Base-by-base conservation (phyloP, 495 filamentous ascomycete genomes). In the Neurospora sublineolata region DNA sequence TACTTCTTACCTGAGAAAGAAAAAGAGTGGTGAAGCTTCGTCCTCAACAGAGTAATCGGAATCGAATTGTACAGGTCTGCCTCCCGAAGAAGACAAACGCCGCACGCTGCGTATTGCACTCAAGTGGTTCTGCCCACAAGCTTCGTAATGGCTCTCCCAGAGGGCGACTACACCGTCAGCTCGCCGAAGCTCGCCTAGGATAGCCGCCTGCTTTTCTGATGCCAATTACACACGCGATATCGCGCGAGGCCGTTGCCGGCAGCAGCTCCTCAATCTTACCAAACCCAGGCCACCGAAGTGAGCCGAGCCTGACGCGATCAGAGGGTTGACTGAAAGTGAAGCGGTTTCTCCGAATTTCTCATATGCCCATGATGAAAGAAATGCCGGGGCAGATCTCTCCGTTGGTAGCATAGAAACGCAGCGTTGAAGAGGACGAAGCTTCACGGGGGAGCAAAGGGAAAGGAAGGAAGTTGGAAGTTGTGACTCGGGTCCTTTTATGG, bases 41-140 rank as follows among this genome's bases (percentile, higher is more conserved):
- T 74, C 74, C 74, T 68, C 72, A 72, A 75, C 74, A 75, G 72
- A 74, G 41, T 75, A 69, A 75, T 75, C 74, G 74, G 74, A 75
- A 75, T 75, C 72, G 74, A 44, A 75, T 73, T 71, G 70, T 75
- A 67, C 64, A 20, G 52, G 36, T 23, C 74, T 44, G 36, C 41
- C 40, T 33, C 23, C 38, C 37, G 44, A 6, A 46, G 42, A 41
- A 67, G 37, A 58, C 67, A 36, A 27, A 64, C 52, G 3, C 30
- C 11, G 58, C 70, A 75, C 74, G 74, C 74, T 74, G 72, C 74
- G 70, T 75, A 75, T 75, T 75, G 72, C 74, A 75, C 74, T 75
- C 39, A 74, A 72, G 74, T 75, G 73, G 5, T 69, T 41, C 52
- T 74, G 27, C 64, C 68, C 74, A 75, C 74, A 74, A 75, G 74